Percentiles rank a stretch among this genome's conserved stretches.
Evolutionary conservation across 345 rosid genomes (phyloP).

Genomic region (Salix purpurea): DNA sequence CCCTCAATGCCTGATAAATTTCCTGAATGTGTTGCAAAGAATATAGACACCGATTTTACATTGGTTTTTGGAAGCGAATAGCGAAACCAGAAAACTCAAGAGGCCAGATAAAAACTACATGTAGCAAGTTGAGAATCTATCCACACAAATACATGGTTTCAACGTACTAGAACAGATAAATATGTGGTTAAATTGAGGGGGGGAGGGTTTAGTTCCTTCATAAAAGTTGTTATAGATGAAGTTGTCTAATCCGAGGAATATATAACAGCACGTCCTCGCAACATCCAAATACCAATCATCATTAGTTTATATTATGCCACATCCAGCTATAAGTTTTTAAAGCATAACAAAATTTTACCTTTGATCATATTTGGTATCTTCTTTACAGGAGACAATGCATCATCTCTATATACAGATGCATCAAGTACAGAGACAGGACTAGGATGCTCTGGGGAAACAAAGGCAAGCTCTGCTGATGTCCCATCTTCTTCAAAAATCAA

Average conservation of each 20-base stretch:
- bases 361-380: constrained; percentile 22
- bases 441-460: constrained; percentile 55
- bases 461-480: constrained; percentile 37
- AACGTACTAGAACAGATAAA: not conserved
- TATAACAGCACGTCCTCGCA: not conserved
- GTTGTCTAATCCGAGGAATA: not conserved
- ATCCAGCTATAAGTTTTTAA: not conserved
- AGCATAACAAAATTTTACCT: constrained; percentile 34
- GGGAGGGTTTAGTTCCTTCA: not conserved
- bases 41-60: not conserved
- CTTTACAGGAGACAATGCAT: constrained; percentile 57
- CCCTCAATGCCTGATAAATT: not conserved
- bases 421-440: constrained; percentile 93
- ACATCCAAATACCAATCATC: not conserved
- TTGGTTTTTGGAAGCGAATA: not conserved
- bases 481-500: constrained; percentile 47
- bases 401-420: constrained; percentile 48
- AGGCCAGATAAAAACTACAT: not conserved
- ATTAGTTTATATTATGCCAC: not conserved
- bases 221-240: not conserved
- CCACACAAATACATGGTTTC: not conserved
- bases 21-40: not conserved
- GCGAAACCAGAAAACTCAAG: not conserved
- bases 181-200: not conserved
- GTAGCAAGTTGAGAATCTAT: not conserved